Conservation (phyloP, 768 basidiomycete genomes). For the Trichaptum fuscoviolaceum region DNA sequence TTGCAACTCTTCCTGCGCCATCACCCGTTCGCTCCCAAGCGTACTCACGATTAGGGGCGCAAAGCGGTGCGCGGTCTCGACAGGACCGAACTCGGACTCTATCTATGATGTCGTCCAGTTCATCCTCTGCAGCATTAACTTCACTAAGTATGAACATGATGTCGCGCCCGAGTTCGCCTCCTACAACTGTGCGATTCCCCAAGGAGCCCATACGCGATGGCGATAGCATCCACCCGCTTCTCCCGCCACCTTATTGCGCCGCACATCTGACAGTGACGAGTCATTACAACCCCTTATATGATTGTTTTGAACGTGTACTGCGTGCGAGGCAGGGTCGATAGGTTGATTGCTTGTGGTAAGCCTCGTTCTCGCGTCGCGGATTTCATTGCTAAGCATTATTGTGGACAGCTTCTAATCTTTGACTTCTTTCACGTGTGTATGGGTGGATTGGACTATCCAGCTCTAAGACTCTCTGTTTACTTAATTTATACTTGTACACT, state of each 20-base stretch:
- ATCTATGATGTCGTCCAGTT: slow-evolving; percentile 52
- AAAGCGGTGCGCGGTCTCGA: slow-evolving; percentile 15
- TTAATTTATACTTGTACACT: background rate
- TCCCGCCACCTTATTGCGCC: slow-evolving; percentile 66
- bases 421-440: background rate
- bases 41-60: slow-evolving; percentile 15
- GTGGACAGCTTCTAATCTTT: background rate
- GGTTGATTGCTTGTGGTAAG: background rate
- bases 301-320: slow-evolving; percentile 26
- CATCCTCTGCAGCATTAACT: slow-evolving; percentile 26
- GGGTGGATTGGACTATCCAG: background rate
- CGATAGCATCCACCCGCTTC: slow-evolving; percentile 62
- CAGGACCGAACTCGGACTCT: slow-evolving; percentile 49
- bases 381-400: background rate
- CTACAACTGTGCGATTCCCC: slow-evolving; percentile 59
- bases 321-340: slow-evolving; percentile 7
- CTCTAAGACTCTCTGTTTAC: background rate
- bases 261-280: slow-evolving; percentile 66
- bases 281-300: slow-evolving; percentile 60
- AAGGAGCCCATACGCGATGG: slow-evolving; percentile 46
- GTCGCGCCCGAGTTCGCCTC: slow-evolving; percentile 30
- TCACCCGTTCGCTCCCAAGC: slow-evolving; percentile 26
- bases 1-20: slow-evolving; percentile 49
- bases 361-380: background rate
- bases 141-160: slow-evolving; percentile 34